These are phyloP conservation scores for Colletotrichum tropicale DNA, from an alignment of 2,329 filamentous ascomycete genomes.

Conservation along the genomic window DNA sequence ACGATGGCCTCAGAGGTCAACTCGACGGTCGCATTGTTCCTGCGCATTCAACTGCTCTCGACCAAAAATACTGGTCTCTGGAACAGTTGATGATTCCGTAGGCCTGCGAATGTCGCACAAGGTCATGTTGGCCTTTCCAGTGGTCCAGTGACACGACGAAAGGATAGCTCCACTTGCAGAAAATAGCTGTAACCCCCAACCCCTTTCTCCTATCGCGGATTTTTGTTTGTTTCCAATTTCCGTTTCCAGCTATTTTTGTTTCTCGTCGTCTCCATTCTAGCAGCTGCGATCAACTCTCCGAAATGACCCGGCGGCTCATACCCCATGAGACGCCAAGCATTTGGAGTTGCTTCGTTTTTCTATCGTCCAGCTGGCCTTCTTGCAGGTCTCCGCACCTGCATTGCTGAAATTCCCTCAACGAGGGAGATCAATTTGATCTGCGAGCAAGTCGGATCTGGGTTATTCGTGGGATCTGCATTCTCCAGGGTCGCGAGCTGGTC, in stretches of 20 bases:
- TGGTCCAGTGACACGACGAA: not conserved
- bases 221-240: not conserved
- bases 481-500: not conserved
- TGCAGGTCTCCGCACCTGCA: not conserved
- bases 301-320: not conserved
- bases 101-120: not conserved
- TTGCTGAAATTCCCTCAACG: not conserved
- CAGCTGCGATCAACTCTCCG: not conserved
- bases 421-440: not conserved
- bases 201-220: not conserved
- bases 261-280: not conserved
- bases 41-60: not conserved
- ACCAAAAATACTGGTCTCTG: not conserved
- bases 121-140: not conserved
- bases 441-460: not conserved
- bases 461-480: not conserved
- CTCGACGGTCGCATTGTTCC: not conserved
- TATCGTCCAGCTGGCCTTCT: not conserved
- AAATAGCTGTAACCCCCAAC: not conserved
- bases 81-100: not conserved
- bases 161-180: not conserved
- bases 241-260: conserved; percentile 3
- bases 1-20: not conserved
- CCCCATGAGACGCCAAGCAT: conserved; percentile 12
- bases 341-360: not conserved